These are phyloP conservation scores for Solanum sejunctum DNA, from an alignment of 257 asterid species.

Conservation along the genomic window DNA sequence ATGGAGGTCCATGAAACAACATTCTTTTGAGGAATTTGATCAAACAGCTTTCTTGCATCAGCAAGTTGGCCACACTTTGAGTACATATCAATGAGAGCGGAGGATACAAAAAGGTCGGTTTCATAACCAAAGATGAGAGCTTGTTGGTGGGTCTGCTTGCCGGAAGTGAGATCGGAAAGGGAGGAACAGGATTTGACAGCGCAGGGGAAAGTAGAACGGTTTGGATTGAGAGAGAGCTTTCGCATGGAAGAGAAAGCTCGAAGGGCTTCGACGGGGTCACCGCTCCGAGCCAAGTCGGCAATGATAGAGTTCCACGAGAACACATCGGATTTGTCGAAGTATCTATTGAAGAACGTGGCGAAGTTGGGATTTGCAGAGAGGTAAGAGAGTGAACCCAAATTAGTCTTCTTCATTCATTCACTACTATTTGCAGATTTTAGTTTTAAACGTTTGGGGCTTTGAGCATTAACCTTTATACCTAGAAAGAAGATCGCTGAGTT, in stretches of 20 bases:
- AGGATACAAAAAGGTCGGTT: conserved; percentile 54
- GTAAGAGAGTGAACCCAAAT: not conserved
- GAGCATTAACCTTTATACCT: not conserved
- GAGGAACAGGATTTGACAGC: conserved; percentile 82
- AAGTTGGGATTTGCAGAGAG: conserved; percentile 32
- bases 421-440: too few relatives aligned
- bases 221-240: conserved; percentile 58
- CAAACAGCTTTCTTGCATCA: conserved; percentile 63
- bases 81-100: conserved; percentile 83
- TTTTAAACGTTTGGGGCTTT: not conserved
- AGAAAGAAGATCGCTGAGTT: not conserved
- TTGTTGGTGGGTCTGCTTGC: conserved; percentile 85
- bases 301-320: conserved; percentile 91
- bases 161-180: conserved; percentile 57
- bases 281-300: conserved; percentile 72
- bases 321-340: conserved; percentile 52
- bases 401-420: conserved; percentile 12
- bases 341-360: conserved; percentile 51
- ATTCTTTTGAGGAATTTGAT: conserved; percentile 64
- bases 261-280: conserved; percentile 74
- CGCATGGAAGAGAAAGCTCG: conserved; percentile 85
- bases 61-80: conserved; percentile 49
- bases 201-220: conserved; percentile 76
- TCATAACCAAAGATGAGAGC: conserved; percentile 57
- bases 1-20: conserved; percentile 93